Conservation (phyloP, 192 early-diverging fungal genomes). For the Funneliformis mosseae region DNA sequence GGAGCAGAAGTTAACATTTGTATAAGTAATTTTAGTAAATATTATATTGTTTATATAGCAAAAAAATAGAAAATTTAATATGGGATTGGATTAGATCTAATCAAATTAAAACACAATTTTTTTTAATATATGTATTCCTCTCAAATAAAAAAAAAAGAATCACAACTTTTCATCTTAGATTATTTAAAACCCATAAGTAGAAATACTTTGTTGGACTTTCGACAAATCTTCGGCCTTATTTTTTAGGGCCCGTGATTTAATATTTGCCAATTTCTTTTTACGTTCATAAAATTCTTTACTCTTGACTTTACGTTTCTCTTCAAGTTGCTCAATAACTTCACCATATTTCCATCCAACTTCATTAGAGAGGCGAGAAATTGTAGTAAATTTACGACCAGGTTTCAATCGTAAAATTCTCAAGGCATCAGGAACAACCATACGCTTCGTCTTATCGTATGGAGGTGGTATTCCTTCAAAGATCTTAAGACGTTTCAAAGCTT, state of each 20-base stretch:
- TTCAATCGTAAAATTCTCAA: slow-evolving; percentile 95
- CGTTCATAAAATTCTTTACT: slow-evolving; percentile 90
- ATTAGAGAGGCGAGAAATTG: slow-evolving; percentile 60
- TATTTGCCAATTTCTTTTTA: slow-evolving; percentile 78
- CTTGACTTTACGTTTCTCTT: slow-evolving; percentile 99
- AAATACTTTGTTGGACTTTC: slow-evolving; percentile 59
- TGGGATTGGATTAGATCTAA: too few relatives aligned
- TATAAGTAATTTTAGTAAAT: too few relatives aligned
- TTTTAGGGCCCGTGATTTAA: slow-evolving; percentile 59
- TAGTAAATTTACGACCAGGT: slow-evolving; percentile 98
- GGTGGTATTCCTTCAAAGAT: slow-evolving; percentile 99
- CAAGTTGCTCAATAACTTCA: slow-evolving; percentile 93
- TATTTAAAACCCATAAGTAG: background rate
- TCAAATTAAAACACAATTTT: too few relatives aligned
- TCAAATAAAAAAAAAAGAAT: background rate
- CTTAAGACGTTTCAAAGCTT: slow-evolving; percentile 96
- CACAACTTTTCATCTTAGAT: background rate
- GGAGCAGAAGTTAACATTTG: too few relatives aligned
- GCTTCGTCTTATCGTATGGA: slow-evolving; percentile 96
- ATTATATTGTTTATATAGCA: too few relatives aligned
- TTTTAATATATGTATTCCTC: background rate
- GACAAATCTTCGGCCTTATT: slow-evolving; percentile 44
- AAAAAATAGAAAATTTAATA: too few relatives aligned
- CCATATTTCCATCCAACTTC: slow-evolving; percentile 99
- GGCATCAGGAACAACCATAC: slow-evolving; percentile 95